Base-by-base conservation (phyloP, 2,329 filamentous ascomycete species). In the Lojkania enalia region DNA sequence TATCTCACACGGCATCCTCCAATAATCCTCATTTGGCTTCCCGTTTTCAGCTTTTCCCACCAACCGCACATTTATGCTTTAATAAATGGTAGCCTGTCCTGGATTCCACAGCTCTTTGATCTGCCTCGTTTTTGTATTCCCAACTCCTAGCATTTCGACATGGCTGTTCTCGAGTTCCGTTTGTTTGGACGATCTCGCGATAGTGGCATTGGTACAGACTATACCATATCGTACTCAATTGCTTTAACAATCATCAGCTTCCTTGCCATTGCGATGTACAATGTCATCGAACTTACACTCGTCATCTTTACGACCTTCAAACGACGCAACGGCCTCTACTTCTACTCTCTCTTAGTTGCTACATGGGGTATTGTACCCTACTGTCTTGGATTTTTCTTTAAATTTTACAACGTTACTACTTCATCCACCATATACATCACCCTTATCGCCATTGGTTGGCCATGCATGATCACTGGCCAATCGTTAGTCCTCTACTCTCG, bases 401-500 rank as follows among this genome's bases (percentile, higher is more conserved):
- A 72, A 3, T 73, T 73, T 45, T 58, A 48, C 48, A 41, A 53
- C 5, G 39, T 52, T 25, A 51, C 42, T 18, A 44, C 37, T 66
- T 69, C 42, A 18, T 20, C 9, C 11, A 65, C 69, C 2, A 64
- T 74, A 2, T 71, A 71, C 11, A 54, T 76, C 3, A 58, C 77
- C 14, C 72, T 70, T 6, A 48, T 83, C 46, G 80, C 36, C 5
- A 25, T 55, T 2, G 57, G 79, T 5, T 78, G 81, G 76, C 76
- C 76, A 58, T 56, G 66, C 2, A 83, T 84, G 78, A 77, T 84
- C 0, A 81, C 80, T 0, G 82, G 81, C 0, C 79, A 83, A 56
- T 75, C 76, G 0, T 47, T 84, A 12, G 81, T 85, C 1, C 67
- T 85, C 0, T 85, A 81, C 64, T 84, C 80, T 1, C 73, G 82